These are phyloP conservation scores for Exophiala aquamarina DNA, from an alignment of 2,329 filamentous ascomycete species.

Conservation along the genomic window DNA sequence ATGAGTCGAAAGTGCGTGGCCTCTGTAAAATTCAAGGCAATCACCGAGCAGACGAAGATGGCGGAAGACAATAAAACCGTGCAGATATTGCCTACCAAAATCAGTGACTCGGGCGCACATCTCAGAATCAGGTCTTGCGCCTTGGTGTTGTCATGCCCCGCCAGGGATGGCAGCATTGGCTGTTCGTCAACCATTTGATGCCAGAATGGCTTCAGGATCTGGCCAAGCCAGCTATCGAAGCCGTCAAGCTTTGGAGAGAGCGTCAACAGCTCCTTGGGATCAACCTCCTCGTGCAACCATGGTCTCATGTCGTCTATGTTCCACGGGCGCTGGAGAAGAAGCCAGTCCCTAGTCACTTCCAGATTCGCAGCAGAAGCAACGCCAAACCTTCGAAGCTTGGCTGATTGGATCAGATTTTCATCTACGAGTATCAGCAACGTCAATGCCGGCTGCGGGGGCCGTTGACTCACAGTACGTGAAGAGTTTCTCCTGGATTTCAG, in stretches of 20 bases:
- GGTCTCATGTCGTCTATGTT: neutral
- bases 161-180: no score
- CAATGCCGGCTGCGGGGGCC: no score
- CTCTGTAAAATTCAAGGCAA: neutral
- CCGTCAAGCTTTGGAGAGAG: neutral
- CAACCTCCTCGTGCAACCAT: neutral
- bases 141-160: neutral
- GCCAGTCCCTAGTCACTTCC: neutral
- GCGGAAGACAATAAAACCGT: neutral
- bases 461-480: neutral
- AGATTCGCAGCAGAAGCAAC: neutral
- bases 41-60: neutral
- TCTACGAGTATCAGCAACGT: no score
- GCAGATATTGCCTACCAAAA: conserved; percentile 1
- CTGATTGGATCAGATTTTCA: neutral
- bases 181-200: neutral
- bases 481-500: neutral
- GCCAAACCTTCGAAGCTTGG: neutral
- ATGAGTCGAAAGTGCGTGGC: neutral
- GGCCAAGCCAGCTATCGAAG: conserved; percentile 3
- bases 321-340: neutral
- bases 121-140: neutral
- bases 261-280: neutral
- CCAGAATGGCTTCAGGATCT: neutral
- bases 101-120: neutral